phyloP scores from a whole-genome alignment of 2,329 filamentous ascomycete genomes.

The Curvularia verruculosa region DNA sequence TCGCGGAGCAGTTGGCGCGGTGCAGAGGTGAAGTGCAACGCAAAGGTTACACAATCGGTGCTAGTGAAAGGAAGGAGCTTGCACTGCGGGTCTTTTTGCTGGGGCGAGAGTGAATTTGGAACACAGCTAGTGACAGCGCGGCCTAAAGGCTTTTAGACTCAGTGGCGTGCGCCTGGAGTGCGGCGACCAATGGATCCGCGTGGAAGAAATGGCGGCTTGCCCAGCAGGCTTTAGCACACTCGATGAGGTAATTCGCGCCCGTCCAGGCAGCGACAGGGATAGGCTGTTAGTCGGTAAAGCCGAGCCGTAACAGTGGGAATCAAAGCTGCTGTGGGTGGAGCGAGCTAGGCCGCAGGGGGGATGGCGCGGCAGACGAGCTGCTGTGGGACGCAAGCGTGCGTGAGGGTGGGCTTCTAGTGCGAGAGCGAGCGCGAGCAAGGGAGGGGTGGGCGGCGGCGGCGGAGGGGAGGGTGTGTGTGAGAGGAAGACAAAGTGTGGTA shows the following conservation, averaged over 20 bases:
- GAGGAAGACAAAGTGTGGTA: too few species aligned
- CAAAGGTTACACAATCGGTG: constrained; percentile 45
- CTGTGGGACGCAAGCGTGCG: constrained; percentile 28
- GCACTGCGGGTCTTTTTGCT: constrained; percentile 32
- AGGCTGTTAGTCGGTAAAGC: constrained; percentile 39
- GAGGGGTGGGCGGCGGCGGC: not conserved
- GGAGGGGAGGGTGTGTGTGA: too few species aligned
- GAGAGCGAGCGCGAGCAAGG: constrained; percentile 21
- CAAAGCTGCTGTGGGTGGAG: constrained; percentile 35
- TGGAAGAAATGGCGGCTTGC: constrained; percentile 39
- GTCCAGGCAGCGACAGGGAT: constrained; percentile 30
- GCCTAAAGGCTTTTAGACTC: constrained; percentile 33
- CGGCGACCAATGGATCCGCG: constrained; percentile 41
- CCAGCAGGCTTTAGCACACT: constrained; percentile 41
- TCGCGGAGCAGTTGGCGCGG: constrained; percentile 46
- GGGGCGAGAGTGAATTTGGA: constrained; percentile 37
- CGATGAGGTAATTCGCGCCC: constrained; percentile 47
- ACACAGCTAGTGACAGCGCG: constrained; percentile 43
- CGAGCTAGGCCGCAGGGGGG: constrained; percentile 30
- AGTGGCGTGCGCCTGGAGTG: constrained; percentile 48
- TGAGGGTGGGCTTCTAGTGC: constrained; percentile 19
- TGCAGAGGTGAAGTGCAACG: constrained; percentile 43
- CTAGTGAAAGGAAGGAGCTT: constrained; percentile 42
- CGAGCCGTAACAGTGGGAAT: constrained; percentile 46
- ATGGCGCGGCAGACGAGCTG: constrained; percentile 33